These are phyloP conservation scores for Cafeteria roenbergensis DNA, from an alignment of 108 stramenopile species.

Conservation along the genomic window DNA sequence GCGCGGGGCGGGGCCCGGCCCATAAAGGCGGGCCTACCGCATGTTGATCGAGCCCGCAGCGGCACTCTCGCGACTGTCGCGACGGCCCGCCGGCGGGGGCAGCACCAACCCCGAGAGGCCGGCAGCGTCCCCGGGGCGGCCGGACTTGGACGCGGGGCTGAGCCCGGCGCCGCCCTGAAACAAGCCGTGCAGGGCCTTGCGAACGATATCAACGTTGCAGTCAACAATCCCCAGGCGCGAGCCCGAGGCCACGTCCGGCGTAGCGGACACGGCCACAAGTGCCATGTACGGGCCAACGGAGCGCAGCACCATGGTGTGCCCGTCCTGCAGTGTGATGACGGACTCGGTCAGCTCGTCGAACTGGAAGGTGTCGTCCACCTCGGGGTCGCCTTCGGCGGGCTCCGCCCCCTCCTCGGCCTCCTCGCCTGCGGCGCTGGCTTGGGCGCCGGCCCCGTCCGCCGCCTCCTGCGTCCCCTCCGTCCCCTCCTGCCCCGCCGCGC, in stretches of 20 bases:
- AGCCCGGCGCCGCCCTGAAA: no score
- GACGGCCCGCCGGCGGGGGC: no score
- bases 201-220: slow-evolving; percentile 84
- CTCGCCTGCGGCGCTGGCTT: background rate
- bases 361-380: slow-evolving; percentile 45
- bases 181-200: slow-evolving; percentile 61
- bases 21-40: no score
- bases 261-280: slow-evolving; percentile 82
- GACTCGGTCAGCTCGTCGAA: slow-evolving; percentile 79
- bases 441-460: background rate
- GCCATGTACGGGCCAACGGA: slow-evolving; percentile 88
- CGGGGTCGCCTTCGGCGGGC: no score
- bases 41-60: no score
- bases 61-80: no score
- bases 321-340: slow-evolving; percentile 82
- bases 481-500: slow-evolving; percentile 28
- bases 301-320: slow-evolving; percentile 79
- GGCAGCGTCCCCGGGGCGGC: no score
- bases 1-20: no score
- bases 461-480: background rate
- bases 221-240: slow-evolving; percentile 77
- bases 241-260: slow-evolving; percentile 75
- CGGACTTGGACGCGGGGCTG: no score
- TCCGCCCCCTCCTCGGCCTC: slow-evolving; percentile 20
- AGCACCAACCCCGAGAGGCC: no score